Evolutionary conservation across 306 rosid species (phyloP).

Genomic region (Cicer bijugum): DNA sequence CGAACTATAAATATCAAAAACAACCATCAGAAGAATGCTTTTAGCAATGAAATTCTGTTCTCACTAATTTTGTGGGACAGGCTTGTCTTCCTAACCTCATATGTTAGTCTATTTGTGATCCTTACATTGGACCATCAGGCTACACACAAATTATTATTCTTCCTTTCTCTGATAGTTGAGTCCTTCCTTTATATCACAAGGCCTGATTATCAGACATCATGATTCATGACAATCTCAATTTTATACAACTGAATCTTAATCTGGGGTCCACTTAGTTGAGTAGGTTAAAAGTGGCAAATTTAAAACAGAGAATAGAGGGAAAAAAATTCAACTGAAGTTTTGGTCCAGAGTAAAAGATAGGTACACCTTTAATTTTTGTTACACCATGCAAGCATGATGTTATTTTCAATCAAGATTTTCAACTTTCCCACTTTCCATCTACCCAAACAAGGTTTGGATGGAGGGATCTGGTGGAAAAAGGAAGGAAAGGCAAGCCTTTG

Average conservation of each 20-base stretch:
- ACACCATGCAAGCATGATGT: slow-evolving; percentile 9
- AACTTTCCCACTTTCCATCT: background rate
- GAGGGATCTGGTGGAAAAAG: background rate
- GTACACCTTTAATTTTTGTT: slow-evolving; percentile 2
- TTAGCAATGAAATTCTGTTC: slow-evolving; percentile 9
- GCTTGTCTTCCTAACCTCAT: slow-evolving; percentile 17
- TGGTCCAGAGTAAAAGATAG: slow-evolving; percentile 12
- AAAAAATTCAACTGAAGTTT: background rate
- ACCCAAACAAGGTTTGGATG: slow-evolving; percentile 23
- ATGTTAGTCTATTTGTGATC: background rate
- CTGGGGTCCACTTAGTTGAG: slow-evolving; percentile 13
- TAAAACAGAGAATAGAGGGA: background rate
- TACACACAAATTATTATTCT: background rate
- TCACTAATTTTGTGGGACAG: slow-evolving; percentile 4
- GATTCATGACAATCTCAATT: slow-evolving; percentile 26
- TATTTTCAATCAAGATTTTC: slow-evolving; percentile 25
- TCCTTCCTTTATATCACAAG: slow-evolving; percentile 12
- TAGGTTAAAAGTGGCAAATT: background rate
- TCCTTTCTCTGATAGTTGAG: background rate
- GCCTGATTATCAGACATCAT: slow-evolving; percentile 8
- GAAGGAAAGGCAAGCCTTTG: background rate
- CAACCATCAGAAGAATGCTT: slow-evolving; percentile 7
- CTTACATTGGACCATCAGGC: slow-evolving; percentile 17
- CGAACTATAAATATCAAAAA: background rate
- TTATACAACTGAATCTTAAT: background rate